phyloP scores from a whole-genome alignment of 202 grass and related monocot species.

The Carex arenaria region DNA sequence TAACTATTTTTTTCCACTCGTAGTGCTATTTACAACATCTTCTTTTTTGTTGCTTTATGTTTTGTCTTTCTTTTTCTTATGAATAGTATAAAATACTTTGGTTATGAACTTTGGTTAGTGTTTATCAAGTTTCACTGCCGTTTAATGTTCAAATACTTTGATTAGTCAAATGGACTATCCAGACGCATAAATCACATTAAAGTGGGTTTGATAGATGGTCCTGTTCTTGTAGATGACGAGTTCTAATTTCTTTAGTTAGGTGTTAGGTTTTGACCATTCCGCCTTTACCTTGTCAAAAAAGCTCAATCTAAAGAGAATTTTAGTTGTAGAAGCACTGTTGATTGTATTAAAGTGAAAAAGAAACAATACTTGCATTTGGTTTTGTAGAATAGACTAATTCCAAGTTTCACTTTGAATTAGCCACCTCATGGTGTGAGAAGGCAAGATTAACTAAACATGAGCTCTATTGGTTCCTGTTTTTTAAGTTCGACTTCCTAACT shows the following conservation, averaged over 20 bases:
- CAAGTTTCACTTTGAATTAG: slow-evolving; percentile 6
- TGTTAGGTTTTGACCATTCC: slow-evolving; percentile 9
- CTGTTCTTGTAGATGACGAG: not conserved
- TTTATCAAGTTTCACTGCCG: not conserved
- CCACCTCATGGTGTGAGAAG: not conserved
- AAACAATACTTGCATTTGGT: not conserved
- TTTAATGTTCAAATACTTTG: not conserved
- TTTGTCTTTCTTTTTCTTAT: not conserved
- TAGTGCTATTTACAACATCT: not conserved
- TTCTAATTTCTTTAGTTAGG: not conserved
- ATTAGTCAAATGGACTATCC: not conserved
- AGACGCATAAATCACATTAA: not conserved
- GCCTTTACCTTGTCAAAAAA: slow-evolving; percentile 4
- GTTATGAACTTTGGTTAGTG: not conserved
- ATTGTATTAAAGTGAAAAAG: not conserved
- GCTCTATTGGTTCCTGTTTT: not conserved
- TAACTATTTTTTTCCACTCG: not conserved
- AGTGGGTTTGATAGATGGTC: not conserved
- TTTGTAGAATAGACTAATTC: not conserved
- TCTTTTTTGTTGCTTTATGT: not conserved
- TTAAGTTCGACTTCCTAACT: not conserved
- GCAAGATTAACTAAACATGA: not conserved
- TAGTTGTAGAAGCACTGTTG: not conserved
- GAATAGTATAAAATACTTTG: not conserved
- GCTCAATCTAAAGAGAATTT: not conserved